Percentiles rank a stretch among this genome's conserved stretches.
These are phyloP conservation scores for Symbiotaphrina buchneri DNA, from an alignment of 495 filamentous ascomycete species.

Conservation along the genomic window DNA sequence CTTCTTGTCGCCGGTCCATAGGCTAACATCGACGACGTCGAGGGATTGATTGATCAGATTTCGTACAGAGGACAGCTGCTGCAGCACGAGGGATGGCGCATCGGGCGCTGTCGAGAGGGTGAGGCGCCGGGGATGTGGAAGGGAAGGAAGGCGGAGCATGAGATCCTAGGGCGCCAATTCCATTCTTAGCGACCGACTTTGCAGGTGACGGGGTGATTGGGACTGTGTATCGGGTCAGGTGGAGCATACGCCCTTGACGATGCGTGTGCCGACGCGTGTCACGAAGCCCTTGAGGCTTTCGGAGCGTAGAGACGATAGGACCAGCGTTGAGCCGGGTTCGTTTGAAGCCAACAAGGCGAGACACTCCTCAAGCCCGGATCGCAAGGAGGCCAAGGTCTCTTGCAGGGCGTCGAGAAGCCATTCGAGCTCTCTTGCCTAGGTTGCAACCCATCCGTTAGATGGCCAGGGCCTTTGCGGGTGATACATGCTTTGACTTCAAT, in stretches of 20 bases:
- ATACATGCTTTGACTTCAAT: background rate
- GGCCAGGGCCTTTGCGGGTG: background rate
- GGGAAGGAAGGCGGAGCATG: too few species aligned
- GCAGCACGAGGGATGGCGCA: constrained; percentile 31
- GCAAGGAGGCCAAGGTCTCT: constrained; percentile 52
- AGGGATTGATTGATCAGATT: constrained; percentile 55
- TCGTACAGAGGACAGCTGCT: constrained; percentile 44
- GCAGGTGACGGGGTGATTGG: too few species aligned
- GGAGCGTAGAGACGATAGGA: constrained; percentile 64
- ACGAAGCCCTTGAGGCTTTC: constrained; percentile 84
- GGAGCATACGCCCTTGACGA: constrained; percentile 59
- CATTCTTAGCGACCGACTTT: too few species aligned
- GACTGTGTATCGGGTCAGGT: too few species aligned
- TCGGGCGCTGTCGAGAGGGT: constrained; percentile 23
- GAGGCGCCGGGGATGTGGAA: constrained; percentile 28
- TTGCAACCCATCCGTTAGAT: constrained; percentile 10
- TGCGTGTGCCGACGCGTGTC: constrained; percentile 53
- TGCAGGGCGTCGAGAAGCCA: constrained; percentile 72
- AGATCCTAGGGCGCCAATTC: constrained; percentile 5
- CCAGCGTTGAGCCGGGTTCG: constrained; percentile 68
- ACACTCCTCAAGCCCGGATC: constrained; percentile 76
- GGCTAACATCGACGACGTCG: constrained; percentile 56
- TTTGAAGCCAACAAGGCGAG: constrained; percentile 57
- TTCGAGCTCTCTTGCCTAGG: constrained; percentile 49
- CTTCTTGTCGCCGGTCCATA: constrained; percentile 34